phyloP scores from a whole-genome alignment of 805 yeast species.

The Saturnispora sanitii region DNA sequence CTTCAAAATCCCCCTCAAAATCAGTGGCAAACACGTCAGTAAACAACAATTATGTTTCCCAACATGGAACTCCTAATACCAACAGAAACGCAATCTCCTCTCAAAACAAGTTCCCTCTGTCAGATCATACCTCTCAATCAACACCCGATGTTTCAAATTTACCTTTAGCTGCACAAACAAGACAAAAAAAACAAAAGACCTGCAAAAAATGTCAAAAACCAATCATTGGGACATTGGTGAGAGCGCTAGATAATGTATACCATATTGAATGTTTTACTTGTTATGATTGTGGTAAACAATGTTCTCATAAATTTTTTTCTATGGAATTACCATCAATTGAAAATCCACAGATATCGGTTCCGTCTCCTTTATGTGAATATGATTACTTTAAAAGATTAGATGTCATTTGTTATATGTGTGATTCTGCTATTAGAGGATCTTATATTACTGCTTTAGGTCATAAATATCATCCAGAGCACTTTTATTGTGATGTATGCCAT shows the following conservation, averaged over 20 bases:
- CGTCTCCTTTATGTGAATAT: constrained; percentile 67
- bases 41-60: not conserved
- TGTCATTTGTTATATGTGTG: constrained; percentile 79
- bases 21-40: not conserved
- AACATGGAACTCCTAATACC: not conserved
- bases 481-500: constrained; percentile 80
- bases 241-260: constrained; percentile 70
- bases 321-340: constrained; percentile 34
- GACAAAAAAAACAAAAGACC: constrained; percentile 24
- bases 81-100: too few relatives aligned
- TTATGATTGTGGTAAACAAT: constrained; percentile 69
- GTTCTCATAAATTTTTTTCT: constrained; percentile 86
- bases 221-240: constrained; percentile 67
- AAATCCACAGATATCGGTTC: constrained; percentile 5
- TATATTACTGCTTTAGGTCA: constrained; percentile 89
- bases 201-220: constrained; percentile 46
- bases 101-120: too few relatives aligned
- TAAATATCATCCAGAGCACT: constrained; percentile 91
- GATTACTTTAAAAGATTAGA: constrained; percentile 83
- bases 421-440: constrained; percentile 79
- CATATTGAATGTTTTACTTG: constrained; percentile 88
- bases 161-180: too few relatives aligned
- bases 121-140: too few relatives aligned
- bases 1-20: not conserved
- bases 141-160: too few relatives aligned